A percentile compares a stretch with the other conserved stretches of the same genome.
phyloP scores from a whole-genome alignment of 1,284 basidiomycete species.

The Tilletia indica region DNA sequence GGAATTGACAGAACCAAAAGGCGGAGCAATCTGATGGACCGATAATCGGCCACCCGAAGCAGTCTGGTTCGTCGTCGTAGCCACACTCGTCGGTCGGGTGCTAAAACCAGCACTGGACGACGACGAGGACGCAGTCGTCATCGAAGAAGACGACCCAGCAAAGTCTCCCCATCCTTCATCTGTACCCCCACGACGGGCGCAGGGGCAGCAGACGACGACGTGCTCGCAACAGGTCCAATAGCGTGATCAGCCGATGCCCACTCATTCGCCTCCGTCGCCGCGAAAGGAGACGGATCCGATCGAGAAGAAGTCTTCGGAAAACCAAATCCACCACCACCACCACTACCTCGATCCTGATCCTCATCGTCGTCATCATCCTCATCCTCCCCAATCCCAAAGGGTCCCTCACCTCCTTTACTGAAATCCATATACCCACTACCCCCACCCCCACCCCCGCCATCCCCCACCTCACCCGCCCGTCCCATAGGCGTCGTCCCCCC shows the following conservation, averaged over 20 bases:
- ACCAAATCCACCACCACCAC: not conserved
- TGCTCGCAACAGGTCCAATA: not conserved
- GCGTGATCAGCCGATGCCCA: not conserved
- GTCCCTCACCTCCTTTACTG: slow-evolving; percentile 22
- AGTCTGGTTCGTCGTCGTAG: not conserved
- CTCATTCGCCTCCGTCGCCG: not conserved
- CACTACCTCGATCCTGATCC: not conserved
- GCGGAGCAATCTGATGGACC: not conserved
- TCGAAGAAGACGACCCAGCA: not conserved
- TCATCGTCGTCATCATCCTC: slow-evolving; percentile 29
- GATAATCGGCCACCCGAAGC: not conserved
- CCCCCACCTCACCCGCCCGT: not conserved
- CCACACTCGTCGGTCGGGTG: slow-evolving; percentile 4
- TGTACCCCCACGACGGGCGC: not conserved
- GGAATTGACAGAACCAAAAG: not conserved
- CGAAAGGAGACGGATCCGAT: not conserved
- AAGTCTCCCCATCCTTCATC: slow-evolving; percentile 11
- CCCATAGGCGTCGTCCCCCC: not conserved
- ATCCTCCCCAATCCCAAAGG: slow-evolving; percentile 28
- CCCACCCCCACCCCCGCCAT: too few species aligned
- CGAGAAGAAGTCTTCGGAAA: not conserved
- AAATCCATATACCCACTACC: slow-evolving; percentile 40
- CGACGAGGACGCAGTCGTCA: not conserved
- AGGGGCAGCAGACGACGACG: not conserved
- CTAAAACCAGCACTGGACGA: not conserved